Conservation (phyloP, 1,284 basidiomycete genomes). For the Puccinia triticina region DNA sequence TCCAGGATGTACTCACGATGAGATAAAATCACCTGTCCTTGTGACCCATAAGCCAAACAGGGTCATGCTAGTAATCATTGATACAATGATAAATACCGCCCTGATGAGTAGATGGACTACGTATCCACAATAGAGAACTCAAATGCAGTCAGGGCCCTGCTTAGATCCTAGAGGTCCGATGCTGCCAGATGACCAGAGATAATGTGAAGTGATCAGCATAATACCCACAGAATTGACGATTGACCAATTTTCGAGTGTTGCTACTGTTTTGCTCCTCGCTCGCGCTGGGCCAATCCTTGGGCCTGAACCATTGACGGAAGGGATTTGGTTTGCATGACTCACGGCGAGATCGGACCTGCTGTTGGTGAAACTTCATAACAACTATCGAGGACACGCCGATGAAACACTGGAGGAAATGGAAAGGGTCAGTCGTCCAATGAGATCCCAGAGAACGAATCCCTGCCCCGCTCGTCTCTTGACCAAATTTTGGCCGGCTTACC, state of each 20-base stretch:
- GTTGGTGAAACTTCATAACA: neutral
- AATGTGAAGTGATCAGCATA: neutral
- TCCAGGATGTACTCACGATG: neutral
- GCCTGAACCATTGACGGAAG: neutral
- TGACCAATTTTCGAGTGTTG: neutral
- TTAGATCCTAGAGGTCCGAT: neutral
- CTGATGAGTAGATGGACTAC: neutral
- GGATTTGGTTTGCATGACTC: neutral
- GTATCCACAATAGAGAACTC: neutral
- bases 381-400: neutral
- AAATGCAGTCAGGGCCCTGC: neutral
- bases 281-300: neutral
- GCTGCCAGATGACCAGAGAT: neutral
- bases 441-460: neutral
- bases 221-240: conserved; percentile 18
- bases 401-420: neutral
- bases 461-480: neutral
- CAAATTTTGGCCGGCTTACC: neutral
- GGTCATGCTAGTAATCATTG: neutral
- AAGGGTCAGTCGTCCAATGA: neutral
- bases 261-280: neutral
- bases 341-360: neutral
- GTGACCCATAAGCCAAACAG: neutral
- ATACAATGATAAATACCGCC: neutral
- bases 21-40: neutral